Conservation (phyloP, 495 filamentous ascomycete species). For the Hypoxylon trugodes region DNA sequence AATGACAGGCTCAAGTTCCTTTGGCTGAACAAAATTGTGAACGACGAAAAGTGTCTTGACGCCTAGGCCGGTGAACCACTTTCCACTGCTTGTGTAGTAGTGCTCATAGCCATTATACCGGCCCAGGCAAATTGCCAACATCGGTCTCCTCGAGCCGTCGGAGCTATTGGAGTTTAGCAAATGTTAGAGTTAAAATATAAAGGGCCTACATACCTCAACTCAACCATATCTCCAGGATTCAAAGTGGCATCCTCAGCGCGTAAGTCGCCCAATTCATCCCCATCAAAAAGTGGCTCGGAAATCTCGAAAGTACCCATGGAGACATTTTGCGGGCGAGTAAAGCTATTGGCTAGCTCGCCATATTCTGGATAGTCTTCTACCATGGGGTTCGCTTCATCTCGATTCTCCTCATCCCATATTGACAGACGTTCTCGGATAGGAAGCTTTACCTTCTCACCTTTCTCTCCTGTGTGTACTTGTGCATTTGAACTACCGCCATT, state of each 20-base stretch:
- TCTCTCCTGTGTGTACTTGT: slow-evolving; percentile 25
- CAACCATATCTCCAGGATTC: slow-evolving; percentile 77
- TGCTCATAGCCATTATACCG: slow-evolving; percentile 68
- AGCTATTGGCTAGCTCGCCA: slow-evolving; percentile 41
- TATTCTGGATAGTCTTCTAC: slow-evolving; percentile 46
- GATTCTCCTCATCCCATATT: slow-evolving; percentile 63
- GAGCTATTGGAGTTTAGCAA: slow-evolving; percentile 31
- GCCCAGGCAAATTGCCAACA: slow-evolving; percentile 75
- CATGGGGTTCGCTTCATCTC: slow-evolving; percentile 45
- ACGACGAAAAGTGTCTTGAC: slow-evolving; percentile 66
- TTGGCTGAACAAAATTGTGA: slow-evolving; percentile 66
- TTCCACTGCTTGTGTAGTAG: slow-evolving; percentile 76
- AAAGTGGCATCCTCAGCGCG: slow-evolving; percentile 51
- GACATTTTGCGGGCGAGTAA: slow-evolving; percentile 40
- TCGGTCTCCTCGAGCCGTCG: slow-evolving; percentile 52
- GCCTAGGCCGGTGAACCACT: slow-evolving; percentile 68
- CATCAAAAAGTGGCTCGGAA: slow-evolving; percentile 45
- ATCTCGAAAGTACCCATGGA: slow-evolving; percentile 51
- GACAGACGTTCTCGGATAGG: slow-evolving; percentile 60
- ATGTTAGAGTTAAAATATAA: not conserved
- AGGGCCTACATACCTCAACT: slow-evolving; percentile 59
- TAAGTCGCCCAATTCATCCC: slow-evolving; percentile 52
- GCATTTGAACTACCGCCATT: not conserved
- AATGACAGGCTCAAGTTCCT: slow-evolving; percentile 66
- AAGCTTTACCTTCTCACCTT: not conserved